phyloP scores from a whole-genome alignment of 164 flowering plant genomes.

The Tetrastigma voinierianum region DNA sequence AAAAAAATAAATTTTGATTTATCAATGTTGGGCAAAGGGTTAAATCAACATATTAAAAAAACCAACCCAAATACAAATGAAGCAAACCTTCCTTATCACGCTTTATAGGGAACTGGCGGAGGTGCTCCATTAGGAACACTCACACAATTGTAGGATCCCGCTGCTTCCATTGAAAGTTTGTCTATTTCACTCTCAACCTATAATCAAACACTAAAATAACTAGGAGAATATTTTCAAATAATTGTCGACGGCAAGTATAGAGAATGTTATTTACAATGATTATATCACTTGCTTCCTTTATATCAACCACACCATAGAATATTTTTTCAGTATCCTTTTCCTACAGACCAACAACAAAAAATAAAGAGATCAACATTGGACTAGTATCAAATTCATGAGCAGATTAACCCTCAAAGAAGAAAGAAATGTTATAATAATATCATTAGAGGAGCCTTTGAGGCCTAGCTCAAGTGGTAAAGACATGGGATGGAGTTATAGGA shows the following conservation, averaged over 20 bases:
- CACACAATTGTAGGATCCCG: slow-evolving; percentile 83
- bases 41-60: background rate
- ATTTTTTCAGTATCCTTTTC: slow-evolving; percentile 69
- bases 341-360: slow-evolving; percentile 33
- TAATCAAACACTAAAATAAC: slow-evolving; percentile 3
- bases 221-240: background rate
- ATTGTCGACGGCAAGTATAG: background rate
- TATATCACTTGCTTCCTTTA: slow-evolving; percentile 58
- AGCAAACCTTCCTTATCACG: slow-evolving; percentile 62
- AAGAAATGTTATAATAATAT: background rate
- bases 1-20: too few species aligned
- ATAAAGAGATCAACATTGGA: background rate
- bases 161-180: slow-evolving; percentile 97
- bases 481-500: too few species aligned
- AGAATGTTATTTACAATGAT: slow-evolving; percentile 18
- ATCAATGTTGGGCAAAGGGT: too few species aligned
- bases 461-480: too few species aligned
- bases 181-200: slow-evolving; percentile 99
- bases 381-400: background rate
- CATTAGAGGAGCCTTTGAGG: too few species aligned
- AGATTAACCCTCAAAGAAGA: background rate
- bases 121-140: slow-evolving; percentile 97
- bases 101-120: slow-evolving; percentile 54
- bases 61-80: slow-evolving; percentile 1
- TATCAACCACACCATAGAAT: slow-evolving; percentile 86